Evolutionary conservation across 2,329 filamentous ascomycete species (phyloP).

Genomic region (Claviceps paspali): DNA sequence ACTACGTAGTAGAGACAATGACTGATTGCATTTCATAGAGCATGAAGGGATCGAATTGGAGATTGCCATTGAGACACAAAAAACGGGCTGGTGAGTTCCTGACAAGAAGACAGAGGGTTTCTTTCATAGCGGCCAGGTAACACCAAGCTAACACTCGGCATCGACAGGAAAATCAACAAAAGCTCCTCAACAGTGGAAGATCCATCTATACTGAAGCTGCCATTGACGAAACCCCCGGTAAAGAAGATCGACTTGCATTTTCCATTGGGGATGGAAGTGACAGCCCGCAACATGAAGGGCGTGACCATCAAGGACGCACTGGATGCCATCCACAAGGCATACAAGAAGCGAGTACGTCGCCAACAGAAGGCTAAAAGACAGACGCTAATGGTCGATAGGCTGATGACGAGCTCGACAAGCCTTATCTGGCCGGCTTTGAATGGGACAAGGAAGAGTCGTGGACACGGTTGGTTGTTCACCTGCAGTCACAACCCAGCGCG

Average conservation of each 20-base stretch:
- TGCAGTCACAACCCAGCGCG: constrained; percentile 52
- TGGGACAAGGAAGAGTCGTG: constrained; percentile 91
- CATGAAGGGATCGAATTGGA: constrained; percentile 55
- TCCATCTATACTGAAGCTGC: constrained; percentile 66
- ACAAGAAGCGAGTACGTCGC: constrained; percentile 76
- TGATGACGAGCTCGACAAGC: constrained; percentile 78
- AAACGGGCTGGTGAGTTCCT: constrained; percentile 62
- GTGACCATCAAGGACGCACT: constrained; percentile 95
- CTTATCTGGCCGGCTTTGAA: constrained; percentile 87
- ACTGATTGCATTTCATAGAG: constrained; percentile 33
- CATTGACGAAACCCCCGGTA: constrained; percentile 65
- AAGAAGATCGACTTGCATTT: constrained; percentile 93
- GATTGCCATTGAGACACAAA: constrained; percentile 71
- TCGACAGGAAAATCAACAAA: constrained; percentile 77
- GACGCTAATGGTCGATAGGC: constrained; percentile 34
- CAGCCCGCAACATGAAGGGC: constrained; percentile 79
- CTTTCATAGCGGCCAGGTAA: too few relatives aligned
- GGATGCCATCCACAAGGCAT: constrained; percentile 90
- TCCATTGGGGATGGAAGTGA: constrained; percentile 73
- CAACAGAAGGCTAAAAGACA: too few relatives aligned
- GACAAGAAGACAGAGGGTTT: too few relatives aligned
- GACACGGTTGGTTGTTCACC: constrained; percentile 75
- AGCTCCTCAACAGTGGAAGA: constrained; percentile 68
- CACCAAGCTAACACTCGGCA: background rate
- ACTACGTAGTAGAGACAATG: background rate